Conservation (phyloP, 371 early-diverging fungal species). For the Mortierella sp. region DNA sequence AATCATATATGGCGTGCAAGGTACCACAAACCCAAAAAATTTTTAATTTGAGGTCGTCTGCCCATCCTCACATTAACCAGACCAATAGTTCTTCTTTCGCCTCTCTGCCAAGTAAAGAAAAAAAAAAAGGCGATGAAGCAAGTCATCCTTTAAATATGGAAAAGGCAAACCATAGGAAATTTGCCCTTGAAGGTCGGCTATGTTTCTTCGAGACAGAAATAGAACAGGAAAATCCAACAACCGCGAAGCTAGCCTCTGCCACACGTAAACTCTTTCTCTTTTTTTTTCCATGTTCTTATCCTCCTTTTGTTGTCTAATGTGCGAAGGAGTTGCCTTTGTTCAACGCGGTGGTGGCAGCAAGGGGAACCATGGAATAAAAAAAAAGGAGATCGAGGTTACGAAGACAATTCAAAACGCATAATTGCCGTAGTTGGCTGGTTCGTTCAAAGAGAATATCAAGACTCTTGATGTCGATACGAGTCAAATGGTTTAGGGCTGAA, state of each 20-base stretch:
- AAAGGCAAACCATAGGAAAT: background rate
- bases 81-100: slow-evolving; percentile 13
- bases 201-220: slow-evolving; percentile 18
- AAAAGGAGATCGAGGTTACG: slow-evolving; percentile 12
- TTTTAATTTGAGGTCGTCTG: no score
- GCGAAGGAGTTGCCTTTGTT: background rate
- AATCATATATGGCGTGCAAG: no score
- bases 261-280: background rate
- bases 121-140: background rate
- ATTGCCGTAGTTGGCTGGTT: background rate
- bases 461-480: no score
- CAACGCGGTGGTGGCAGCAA: background rate
- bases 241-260: background rate
- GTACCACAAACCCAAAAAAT: background rate
- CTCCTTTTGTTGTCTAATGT: background rate
- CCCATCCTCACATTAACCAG: background rate
- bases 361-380: background rate
- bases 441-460: no score
- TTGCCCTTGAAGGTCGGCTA: background rate
- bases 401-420: slow-evolving; percentile 9
- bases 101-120: no score
- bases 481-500: no score
- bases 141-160: slow-evolving; percentile 6
- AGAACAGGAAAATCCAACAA: slow-evolving; percentile 16
- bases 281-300: background rate